Percentiles rank a stretch among this genome's conserved stretches.
phyloP scores from a whole-genome alignment of 768 basidiomycete genomes.

The Boletales sp. region DNA sequence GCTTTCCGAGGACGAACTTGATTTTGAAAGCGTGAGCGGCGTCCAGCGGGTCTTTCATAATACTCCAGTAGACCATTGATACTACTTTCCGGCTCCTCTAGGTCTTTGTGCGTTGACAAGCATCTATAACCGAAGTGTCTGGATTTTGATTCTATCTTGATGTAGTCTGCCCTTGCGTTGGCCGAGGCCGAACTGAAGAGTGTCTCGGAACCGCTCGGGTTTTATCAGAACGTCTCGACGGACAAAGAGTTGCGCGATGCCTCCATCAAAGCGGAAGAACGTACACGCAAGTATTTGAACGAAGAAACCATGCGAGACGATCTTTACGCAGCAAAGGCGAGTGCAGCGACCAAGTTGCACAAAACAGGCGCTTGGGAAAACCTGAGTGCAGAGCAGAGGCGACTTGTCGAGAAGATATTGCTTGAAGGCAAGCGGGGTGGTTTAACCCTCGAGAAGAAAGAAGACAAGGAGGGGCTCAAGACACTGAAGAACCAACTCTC shows the following conservation, averaged over 20 bases:
- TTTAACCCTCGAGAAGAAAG: slow-evolving; percentile 63
- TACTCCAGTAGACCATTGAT: too few species aligned
- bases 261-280: slow-evolving; percentile 65
- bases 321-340: slow-evolving; percentile 65
- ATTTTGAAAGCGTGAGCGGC: slow-evolving; percentile 58
- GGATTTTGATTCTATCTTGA: slow-evolving; percentile 11
- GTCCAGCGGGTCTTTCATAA: neutral
- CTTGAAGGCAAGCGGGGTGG: slow-evolving; percentile 78
- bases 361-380: slow-evolving; percentile 56
- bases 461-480: slow-evolving; percentile 51
- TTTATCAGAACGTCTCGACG: slow-evolving; percentile 79
- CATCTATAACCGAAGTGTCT: neutral
- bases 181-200: slow-evolving; percentile 54
- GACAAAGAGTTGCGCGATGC: slow-evolving; percentile 74
- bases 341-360: slow-evolving; percentile 66
- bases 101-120: slow-evolving; percentile 81
- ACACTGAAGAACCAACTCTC: slow-evolving; percentile 73
- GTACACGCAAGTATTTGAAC: slow-evolving; percentile 64
- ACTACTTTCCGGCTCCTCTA: slow-evolving; percentile 20
- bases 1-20: slow-evolving; percentile 53
- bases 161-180: slow-evolving; percentile 55
- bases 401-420: slow-evolving; percentile 76
- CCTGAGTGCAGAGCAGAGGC: slow-evolving; percentile 63
- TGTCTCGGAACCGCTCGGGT: slow-evolving; percentile 55
- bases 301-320: slow-evolving; percentile 79